A percentile compares a stretch with the other conserved stretches of the same genome.
phyloP scores from a whole-genome alignment of 1,139 yeast genomes.

The Geotrichum europaeum region DNA sequence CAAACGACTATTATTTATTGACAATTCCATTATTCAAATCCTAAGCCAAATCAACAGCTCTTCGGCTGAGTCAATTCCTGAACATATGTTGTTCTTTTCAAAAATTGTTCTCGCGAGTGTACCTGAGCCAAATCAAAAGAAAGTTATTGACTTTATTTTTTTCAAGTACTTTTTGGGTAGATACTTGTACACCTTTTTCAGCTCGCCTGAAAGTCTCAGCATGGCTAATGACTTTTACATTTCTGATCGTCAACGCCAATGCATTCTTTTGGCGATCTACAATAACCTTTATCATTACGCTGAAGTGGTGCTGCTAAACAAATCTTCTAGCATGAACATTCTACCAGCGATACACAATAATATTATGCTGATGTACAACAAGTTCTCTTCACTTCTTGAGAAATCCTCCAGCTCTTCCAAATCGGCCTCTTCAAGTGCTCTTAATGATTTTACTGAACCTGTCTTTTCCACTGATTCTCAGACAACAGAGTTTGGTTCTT shows the following conservation, averaged over 20 bases:
- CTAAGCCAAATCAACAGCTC: conserved; percentile 24
- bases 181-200: conserved; percentile 23
- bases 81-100: conserved; percentile 22
- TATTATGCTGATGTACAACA: conserved; percentile 4
- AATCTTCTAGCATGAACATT: background rate
- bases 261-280: conserved; percentile 24
- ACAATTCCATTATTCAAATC: conserved; percentile 20
- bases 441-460: background rate
- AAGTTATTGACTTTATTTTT: conserved; percentile 22
- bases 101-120: conserved; percentile 22
- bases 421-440: background rate
- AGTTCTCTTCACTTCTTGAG: background rate
- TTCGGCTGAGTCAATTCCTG: conserved; percentile 24
- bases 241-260: conserved; percentile 27
- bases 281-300: conserved; percentile 16
- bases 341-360: conserved; percentile 6
- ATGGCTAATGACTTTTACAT: conserved; percentile 25
- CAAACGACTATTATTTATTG: conserved; percentile 20
- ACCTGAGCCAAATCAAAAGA: conserved; percentile 15
- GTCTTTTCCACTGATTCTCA: background rate
- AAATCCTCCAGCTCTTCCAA: background rate
- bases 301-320: conserved; percentile 9
- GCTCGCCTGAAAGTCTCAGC: conserved; percentile 28
- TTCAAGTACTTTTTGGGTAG: conserved; percentile 26
- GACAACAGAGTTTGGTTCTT: conserved; percentile 1